phyloP scores from a whole-genome alignment of 1,284 basidiomycete species.

The Apiotrichum laibachii region DNA sequence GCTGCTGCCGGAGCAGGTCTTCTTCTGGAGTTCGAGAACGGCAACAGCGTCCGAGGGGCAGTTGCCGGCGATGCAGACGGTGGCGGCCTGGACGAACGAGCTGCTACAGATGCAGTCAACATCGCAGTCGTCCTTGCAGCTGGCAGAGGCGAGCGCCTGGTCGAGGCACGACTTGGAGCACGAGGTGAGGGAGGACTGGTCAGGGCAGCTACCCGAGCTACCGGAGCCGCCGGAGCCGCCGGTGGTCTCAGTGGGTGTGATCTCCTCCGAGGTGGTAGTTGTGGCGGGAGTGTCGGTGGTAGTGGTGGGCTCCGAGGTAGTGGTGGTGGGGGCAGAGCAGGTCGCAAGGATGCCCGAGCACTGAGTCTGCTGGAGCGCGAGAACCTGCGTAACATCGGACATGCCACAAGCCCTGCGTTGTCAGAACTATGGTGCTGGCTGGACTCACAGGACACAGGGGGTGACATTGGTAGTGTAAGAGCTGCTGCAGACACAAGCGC shows the following conservation, averaged over 20 bases:
- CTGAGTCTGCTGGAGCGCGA: neutral
- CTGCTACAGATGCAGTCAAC: slow-evolving; percentile 5
- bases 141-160: neutral
- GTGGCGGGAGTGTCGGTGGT: neutral
- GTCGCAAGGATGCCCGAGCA: neutral
- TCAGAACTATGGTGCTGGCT: no score
- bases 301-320: neutral
- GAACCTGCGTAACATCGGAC: neutral
- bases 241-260: neutral
- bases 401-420: neutral
- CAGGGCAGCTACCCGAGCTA: neutral
- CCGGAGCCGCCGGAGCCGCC: neutral
- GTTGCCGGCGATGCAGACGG: neutral
- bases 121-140: slow-evolving; percentile 5
- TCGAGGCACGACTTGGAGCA: slow-evolving; percentile 6
- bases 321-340: neutral
- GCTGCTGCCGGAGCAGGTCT: neutral
- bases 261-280: neutral
- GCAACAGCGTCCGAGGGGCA: neutral
- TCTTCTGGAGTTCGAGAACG: neutral
- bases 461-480: neutral
- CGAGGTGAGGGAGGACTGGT: neutral
- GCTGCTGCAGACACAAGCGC: neutral
- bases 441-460: neutral
- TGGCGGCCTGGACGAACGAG: neutral